Percentiles rank a stretch among this genome's conserved stretches.
Conservation (phyloP, 306 rosid species). For the Crotalaria pallida region DNA sequence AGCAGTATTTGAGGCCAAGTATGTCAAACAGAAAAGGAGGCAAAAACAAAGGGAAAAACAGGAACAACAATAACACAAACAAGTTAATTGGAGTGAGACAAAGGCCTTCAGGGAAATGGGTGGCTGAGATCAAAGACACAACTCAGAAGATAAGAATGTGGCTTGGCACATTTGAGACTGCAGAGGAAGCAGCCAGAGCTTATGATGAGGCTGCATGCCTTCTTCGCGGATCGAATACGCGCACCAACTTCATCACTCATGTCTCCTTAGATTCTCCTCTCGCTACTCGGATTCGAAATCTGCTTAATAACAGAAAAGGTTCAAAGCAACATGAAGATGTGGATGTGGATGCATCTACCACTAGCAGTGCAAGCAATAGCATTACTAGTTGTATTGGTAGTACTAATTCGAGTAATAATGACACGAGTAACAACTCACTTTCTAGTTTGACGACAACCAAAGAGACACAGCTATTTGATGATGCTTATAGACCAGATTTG, state of each 20-base stretch:
- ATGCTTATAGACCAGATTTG: slow-evolving; percentile 67
- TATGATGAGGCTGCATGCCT: slow-evolving; percentile 93
- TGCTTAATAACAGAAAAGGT: slow-evolving; percentile 46
- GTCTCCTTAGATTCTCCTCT: slow-evolving; percentile 69
- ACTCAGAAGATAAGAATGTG: slow-evolving; percentile 87
- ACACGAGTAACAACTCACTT: not conserved
- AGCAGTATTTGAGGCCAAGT: not conserved
- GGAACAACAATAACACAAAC: slow-evolving; percentile 29
- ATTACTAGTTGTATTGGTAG: not conserved
- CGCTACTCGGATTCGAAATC: slow-evolving; percentile 57
- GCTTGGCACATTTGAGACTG: slow-evolving; percentile 89
- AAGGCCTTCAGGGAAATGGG: slow-evolving; percentile 93
- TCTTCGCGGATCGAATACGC: slow-evolving; percentile 77
- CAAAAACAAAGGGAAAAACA: slow-evolving; percentile 43
- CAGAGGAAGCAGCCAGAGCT: slow-evolving; percentile 86
- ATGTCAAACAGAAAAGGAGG: slow-evolving; percentile 23
- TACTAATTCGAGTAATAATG: not conserved
- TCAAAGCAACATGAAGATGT: not conserved
- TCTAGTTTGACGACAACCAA: slow-evolving; percentile 12
- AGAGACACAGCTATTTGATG: slow-evolving; percentile 29
- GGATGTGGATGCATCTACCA: not conserved
- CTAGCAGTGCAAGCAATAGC: not conserved
- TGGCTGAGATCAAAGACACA: slow-evolving; percentile 90
- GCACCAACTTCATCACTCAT: slow-evolving; percentile 72
- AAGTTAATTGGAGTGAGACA: slow-evolving; percentile 85